Evolutionary conservation across 805 yeast genomes (phyloP), one percentile per base, ranked within the genome.

Genomic region (Candida boleticola): DNA sequence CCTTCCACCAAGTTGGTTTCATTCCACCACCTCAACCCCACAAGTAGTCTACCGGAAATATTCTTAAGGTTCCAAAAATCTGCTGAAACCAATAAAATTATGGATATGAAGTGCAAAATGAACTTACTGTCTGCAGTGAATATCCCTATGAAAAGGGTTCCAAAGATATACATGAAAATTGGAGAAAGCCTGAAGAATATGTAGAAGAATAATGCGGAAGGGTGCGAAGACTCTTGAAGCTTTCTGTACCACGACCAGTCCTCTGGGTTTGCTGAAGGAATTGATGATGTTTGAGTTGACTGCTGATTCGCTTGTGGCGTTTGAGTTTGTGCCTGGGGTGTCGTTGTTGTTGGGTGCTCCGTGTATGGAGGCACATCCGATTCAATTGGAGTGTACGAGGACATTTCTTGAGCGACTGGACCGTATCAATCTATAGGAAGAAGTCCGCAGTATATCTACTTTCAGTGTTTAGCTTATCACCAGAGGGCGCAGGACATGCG

Each of bases 1-100:
- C 89, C 74, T 16, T 59, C 59, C 9, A 58, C 54, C 13, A 52
- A 47, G 40, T 55, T 64, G 3, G 68, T 61, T 58, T 92, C 97
- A 59, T 92, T 93, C 97, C 98, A 92, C 99, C 99, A 92, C 49
- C 95, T 75, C 49, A 93, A 72, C 0, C 97, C 98, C 3, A 93
- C 97, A 42, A 92, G 64, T 43, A 88, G 74, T 44, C 98, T 70
- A 1, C 99, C 99, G 17, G 95, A 74, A 20, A 92, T 85, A 62
- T 92, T 92, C 58, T 92, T 93, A 19, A 88, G 81, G 57, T 87
- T 85, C 95, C 97, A 92, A 57, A 92, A 92, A 61, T 92, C 99
- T 1, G 89, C 88, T 0, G 96, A 86, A 17, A 88, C 73, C 16
- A 89, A 66, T 14, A 93, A 66, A 2, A 90, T 79, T 18, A 89